phyloP scores from a whole-genome alignment of 2,329 filamentous ascomycete genomes.

The Colletotrichum sublineola region DNA sequence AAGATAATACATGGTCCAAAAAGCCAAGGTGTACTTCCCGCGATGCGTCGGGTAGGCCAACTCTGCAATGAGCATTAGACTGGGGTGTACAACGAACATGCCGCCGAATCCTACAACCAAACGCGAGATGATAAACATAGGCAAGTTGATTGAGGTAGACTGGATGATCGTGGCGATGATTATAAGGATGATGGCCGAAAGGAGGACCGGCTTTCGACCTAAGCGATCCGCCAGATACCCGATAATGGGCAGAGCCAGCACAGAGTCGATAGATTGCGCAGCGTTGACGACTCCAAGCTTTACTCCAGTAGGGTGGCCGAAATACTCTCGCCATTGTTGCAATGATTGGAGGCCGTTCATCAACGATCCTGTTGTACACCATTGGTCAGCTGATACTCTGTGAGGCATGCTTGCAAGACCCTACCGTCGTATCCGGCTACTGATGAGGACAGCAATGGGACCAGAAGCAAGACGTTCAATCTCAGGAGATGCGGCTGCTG shows the following conservation, averaged over 20 bases:
- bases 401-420: background rate
- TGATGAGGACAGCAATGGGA: slow-evolving; percentile 49
- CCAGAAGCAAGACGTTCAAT: slow-evolving; percentile 59
- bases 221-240: slow-evolving; percentile 54
- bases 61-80: slow-evolving; percentile 53
- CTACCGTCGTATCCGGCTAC: slow-evolving; percentile 38
- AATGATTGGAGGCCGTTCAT: slow-evolving; percentile 59
- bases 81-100: slow-evolving; percentile 56
- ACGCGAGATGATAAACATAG: slow-evolving; percentile 52
- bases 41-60: slow-evolving; percentile 53
- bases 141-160: slow-evolving; percentile 51
- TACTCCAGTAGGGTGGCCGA: slow-evolving; percentile 49
- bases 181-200: slow-evolving; percentile 52
- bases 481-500: slow-evolving; percentile 57
- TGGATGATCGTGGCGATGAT: slow-evolving; percentile 54
- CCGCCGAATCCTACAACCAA: slow-evolving; percentile 53
- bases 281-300: slow-evolving; percentile 56
- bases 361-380: slow-evolving; percentile 47
- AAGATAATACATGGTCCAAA: slow-evolving; percentile 52
- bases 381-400: background rate
- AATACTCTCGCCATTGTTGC: slow-evolving; percentile 50
- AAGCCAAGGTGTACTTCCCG: slow-evolving; percentile 51
- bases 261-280: slow-evolving; percentile 57
- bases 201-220: slow-evolving; percentile 55
- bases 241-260: slow-evolving; percentile 58